These are phyloP conservation scores for Sporothrix humicola DNA, from an alignment of 2,329 filamentous ascomycete genomes.

Conservation along the genomic window DNA sequence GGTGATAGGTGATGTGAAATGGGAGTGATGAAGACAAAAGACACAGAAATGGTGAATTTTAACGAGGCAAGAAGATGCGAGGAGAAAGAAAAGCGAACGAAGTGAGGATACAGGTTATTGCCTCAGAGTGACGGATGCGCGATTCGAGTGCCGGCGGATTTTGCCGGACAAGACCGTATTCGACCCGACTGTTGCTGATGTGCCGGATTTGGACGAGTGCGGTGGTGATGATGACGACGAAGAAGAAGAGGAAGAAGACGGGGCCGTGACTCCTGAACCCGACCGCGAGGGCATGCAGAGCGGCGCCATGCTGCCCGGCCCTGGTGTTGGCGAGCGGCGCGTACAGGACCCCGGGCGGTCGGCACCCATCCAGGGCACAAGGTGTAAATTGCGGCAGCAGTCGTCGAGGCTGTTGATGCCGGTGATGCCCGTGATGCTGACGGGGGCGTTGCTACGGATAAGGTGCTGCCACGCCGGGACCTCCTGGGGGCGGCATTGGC, in stretches of 20 bases:
- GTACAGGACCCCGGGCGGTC: constrained; percentile 15
- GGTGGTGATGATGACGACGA: background rate
- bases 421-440: constrained; percentile 33
- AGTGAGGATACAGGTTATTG: background rate
- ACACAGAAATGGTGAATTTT: background rate
- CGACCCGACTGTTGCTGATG: background rate
- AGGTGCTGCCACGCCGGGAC: constrained; percentile 47
- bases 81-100: background rate
- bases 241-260: background rate
- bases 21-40: background rate
- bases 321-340: background rate
- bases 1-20: background rate
- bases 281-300: background rate
- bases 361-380: constrained; percentile 8
- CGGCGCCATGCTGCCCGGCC: constrained; percentile 17
- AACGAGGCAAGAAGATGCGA: background rate
- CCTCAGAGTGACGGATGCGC: constrained; percentile 1
- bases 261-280: background rate
- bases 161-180: constrained; percentile 10
- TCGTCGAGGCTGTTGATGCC: constrained; percentile 35
- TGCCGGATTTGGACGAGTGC: constrained; percentile 2
- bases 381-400: constrained; percentile 21
- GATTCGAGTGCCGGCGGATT: background rate
- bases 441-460: constrained; percentile 44
- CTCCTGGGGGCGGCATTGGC: constrained; percentile 48